These are phyloP conservation scores for Mucor mucedo DNA, from an alignment of 371 early-diverging fungal genomes.

Conservation along the genomic window DNA sequence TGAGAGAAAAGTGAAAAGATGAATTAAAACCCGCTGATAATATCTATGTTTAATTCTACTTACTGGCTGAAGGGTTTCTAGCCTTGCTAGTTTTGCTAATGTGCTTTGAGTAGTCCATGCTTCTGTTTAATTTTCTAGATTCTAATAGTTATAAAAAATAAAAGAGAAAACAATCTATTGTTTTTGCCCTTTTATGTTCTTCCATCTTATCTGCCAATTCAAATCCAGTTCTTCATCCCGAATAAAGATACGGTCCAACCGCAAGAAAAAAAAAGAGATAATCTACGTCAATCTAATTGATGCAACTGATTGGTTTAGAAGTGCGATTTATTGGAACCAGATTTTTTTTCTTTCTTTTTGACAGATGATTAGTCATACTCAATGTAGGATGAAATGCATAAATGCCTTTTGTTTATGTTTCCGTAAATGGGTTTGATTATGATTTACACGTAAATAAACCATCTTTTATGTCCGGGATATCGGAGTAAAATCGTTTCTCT, in stretches of 20 bases:
- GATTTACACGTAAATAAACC: background rate
- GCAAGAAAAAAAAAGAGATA: background rate
- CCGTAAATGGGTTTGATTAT: background rate
- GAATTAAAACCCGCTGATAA: background rate
- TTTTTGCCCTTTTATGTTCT: background rate
- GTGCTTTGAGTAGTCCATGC: constrained; percentile 20
- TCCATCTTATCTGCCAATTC: background rate
- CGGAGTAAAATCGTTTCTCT: background rate
- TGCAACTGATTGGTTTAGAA: background rate
- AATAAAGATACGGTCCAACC: too few species aligned
- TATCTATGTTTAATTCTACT: background rate
- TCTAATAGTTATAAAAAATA: background rate
- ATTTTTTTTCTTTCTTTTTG: background rate
- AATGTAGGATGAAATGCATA: background rate
- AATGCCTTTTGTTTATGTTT: background rate
- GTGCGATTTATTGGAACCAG: too few species aligned
- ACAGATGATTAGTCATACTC: constrained; percentile 1
- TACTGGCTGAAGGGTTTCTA: constrained; percentile 29
- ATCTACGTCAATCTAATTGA: background rate
- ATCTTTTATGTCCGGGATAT: background rate
- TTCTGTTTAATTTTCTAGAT: background rate
- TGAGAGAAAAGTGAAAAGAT: background rate
- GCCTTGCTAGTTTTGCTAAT: constrained; percentile 22
- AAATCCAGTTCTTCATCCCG: background rate
- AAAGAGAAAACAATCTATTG: background rate